Conservation (phyloP, 2,329 filamentous ascomycete genomes). For the Pseudocercospora crystallina region DNA sequence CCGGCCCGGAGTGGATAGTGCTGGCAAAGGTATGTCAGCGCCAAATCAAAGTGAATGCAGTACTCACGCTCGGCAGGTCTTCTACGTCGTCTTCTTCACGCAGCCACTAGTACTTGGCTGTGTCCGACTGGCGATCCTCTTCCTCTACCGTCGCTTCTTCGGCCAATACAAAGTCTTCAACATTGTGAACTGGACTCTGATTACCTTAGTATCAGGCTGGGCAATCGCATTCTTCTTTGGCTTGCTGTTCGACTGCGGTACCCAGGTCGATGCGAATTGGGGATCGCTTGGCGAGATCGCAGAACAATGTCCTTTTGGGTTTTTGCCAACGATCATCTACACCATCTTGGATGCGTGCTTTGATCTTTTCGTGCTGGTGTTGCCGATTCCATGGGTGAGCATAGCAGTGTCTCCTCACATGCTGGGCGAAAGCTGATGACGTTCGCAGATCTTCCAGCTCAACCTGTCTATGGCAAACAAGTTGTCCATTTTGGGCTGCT, state of each 20-base stretch:
- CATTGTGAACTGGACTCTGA: slow-evolving; percentile 8
- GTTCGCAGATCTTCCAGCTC: slow-evolving; percentile 11
- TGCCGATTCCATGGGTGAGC: slow-evolving; percentile 15
- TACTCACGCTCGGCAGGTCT: slow-evolving; percentile 2
- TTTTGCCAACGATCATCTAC: slow-evolving; percentile 18
- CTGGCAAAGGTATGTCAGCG: slow-evolving; percentile 7
- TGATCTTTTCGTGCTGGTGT: slow-evolving; percentile 15
- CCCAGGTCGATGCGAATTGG: slow-evolving; percentile 14
- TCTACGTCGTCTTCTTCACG: slow-evolving; percentile 16
- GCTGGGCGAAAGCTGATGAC: not conserved
- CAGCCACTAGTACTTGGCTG: slow-evolving; percentile 15
- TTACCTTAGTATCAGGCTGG: slow-evolving; percentile 14
- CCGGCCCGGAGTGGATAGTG: slow-evolving; percentile 13
- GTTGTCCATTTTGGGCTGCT: slow-evolving; percentile 15
- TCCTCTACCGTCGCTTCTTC: slow-evolving; percentile 17
- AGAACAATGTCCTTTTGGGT: slow-evolving; percentile 16
- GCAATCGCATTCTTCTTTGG: slow-evolving; percentile 16
- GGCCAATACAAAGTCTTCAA: slow-evolving; percentile 13
- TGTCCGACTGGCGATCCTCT: slow-evolving; percentile 15
- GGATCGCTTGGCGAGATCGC: slow-evolving; percentile 14
- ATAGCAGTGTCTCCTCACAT: too few species aligned
- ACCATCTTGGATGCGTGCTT: slow-evolving; percentile 16
- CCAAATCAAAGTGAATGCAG: not conserved
- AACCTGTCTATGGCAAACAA: slow-evolving; percentile 13
- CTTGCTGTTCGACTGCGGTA: slow-evolving; percentile 15